phyloP scores from a whole-genome alignment of 768 basidiomycete species.

The Podaxis mareebaensis region DNA sequence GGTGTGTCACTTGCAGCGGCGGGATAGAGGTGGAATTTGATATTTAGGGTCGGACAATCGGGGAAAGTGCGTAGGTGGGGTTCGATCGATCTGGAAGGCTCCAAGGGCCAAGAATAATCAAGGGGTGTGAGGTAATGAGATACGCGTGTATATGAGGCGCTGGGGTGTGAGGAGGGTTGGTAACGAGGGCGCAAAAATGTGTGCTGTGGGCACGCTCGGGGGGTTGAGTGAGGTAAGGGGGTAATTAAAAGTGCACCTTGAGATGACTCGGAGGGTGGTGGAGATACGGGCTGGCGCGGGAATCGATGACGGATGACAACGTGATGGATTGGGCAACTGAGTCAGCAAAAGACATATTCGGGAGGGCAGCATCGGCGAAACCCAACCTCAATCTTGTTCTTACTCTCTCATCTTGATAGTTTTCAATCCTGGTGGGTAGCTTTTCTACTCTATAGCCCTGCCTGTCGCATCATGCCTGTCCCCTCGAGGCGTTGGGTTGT shows the following conservation, averaged over 20 bases:
- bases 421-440: neutral
- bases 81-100: neutral
- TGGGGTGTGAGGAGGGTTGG: neutral
- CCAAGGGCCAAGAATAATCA: conserved; percentile 1
- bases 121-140: neutral
- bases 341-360: neutral
- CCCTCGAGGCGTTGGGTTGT: neutral
- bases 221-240: too few relatives aligned
- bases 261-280: too few relatives aligned
- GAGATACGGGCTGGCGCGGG: too few relatives aligned
- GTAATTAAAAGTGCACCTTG: too few relatives aligned
- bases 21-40: neutral
- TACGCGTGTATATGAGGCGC: neutral
- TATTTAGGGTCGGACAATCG: neutral
- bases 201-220: neutral
- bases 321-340: neutral
- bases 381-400: neutral
- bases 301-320: neutral
- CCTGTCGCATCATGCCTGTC: neutral
- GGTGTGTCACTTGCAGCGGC: too few relatives aligned
- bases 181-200: neutral
- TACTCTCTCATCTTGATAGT: conserved; percentile 1
- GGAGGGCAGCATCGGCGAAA: neutral
- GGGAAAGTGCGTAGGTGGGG: conserved; percentile 3
- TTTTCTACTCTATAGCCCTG: neutral